A percentile compares a stretch with the other conserved stretches of the same genome.
Conservation (phyloP, 208 protist species). For the Trypanosomatidae sp. region DNA sequence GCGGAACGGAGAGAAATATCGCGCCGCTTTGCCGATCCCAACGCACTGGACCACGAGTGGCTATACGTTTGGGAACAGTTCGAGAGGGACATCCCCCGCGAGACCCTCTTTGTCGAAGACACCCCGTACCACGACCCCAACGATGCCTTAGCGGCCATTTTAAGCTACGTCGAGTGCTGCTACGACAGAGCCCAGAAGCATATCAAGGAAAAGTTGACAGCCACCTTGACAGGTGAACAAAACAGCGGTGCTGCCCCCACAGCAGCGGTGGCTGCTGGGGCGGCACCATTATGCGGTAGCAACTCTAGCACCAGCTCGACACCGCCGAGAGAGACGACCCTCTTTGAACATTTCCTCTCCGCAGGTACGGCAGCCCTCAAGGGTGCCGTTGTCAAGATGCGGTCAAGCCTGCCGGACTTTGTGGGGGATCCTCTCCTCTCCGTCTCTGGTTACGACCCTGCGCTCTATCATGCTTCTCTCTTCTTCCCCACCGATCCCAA, state of each 20-base stretch:
- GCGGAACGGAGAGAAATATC: constrained; percentile 14
- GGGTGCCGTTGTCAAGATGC: constrained; percentile 26
- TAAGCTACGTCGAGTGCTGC: constrained; percentile 56
- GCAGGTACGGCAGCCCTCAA: constrained; percentile 26
- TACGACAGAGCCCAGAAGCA: constrained; percentile 32
- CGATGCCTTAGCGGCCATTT: constrained; percentile 45
- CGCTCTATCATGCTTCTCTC: constrained; percentile 18
- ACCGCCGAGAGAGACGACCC: constrained; percentile 5
- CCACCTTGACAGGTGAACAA: constrained; percentile 13
- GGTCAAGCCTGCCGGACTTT: constrained; percentile 32
- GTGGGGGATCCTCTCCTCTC: constrained; percentile 35
- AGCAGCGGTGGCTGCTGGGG: neutral
- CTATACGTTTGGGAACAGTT: constrained; percentile 62
- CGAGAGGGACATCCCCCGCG: constrained; percentile 48
- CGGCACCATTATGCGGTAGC: neutral
- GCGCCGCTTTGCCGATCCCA: constrained; percentile 21
- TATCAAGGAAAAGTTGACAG: constrained; percentile 20
- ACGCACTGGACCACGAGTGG: constrained; percentile 38
- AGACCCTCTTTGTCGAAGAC: constrained; percentile 53
- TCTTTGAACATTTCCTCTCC: constrained; percentile 32
- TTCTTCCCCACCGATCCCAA: constrained; percentile 37
- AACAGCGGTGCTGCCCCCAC: neutral
- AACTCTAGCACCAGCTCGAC: neutral
- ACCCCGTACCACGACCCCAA: constrained; percentile 30
- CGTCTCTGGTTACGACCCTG: constrained; percentile 21